Base-by-base conservation (phyloP, 305 asterid species). In the Ilex paraguariensis region DNA sequence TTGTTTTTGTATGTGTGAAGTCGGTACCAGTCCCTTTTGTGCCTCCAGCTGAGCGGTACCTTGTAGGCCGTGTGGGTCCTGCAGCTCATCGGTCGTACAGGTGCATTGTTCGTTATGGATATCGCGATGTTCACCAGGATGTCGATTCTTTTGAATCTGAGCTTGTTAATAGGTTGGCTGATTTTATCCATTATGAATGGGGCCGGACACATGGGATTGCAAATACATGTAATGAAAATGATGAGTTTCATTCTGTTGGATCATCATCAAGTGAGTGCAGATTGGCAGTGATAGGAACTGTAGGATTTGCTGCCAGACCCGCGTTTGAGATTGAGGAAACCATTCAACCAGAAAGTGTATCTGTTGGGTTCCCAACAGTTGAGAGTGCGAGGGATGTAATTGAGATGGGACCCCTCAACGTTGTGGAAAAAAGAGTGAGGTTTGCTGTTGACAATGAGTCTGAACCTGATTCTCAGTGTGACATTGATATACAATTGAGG, bases 61-160 rank as follows among this genome's bases (percentile, higher is more conserved):
- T 92, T 2, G 80, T 92, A 7, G 98, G 98, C 32, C 97, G 96
- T 2, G 96, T 92, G 2, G 98, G 98, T 52, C 98, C 98, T 1
- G 74, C 90, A 0, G 52, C 81, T 30, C 98, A 88, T 59, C 89
- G 98, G 57, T 92, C 98, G 2, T 89, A 89, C 42, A 60, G 98
- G 61, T 89, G 98, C 88, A 92, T 92, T 5, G 87, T 89, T 7
- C 82, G 98, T 0, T 92, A 92, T 31, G 98, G 98, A 14, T 92
- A 92, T 76, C 85, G 97, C 2, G 98, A 92, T 4, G 98, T 92
- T 46, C 97, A 92, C 78, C 98, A 87, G 65, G 98, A 92, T 53
- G 86, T 89, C 0, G 95, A 92, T 81, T 89, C 97, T 14, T 89
- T 89, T 39, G 98, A 92, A 54, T 57, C 93, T 0, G 90, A 92